These are phyloP conservation scores for Insectozyma bohioensis DNA, from an alignment of 1,139 yeast species.

Conservation along the genomic window DNA sequence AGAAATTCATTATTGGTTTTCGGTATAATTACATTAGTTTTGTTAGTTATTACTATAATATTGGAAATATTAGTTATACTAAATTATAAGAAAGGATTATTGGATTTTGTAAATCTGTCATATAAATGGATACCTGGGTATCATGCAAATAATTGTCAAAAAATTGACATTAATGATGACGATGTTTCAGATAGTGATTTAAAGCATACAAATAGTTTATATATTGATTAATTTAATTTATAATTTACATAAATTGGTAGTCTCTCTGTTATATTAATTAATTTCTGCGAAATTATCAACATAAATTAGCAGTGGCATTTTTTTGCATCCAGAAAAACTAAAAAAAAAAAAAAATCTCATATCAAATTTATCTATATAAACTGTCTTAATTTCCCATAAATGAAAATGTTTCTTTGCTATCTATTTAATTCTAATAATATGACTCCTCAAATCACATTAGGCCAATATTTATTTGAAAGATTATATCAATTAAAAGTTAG, in stretches of 20 bases:
- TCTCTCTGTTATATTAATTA: background rate
- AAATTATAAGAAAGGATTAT: constrained; percentile 44
- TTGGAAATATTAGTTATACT: constrained; percentile 34
- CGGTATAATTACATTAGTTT: constrained; percentile 45
- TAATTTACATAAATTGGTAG: constrained; percentile 1
- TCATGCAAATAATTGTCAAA: constrained; percentile 1
- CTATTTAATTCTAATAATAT: too few species aligned
- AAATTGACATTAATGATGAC: constrained; percentile 10
- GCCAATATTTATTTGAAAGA: constrained; percentile 45
- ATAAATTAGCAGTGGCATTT: too few species aligned
- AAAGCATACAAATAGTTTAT: constrained; percentile 4
- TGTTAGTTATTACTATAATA: constrained; percentile 37
- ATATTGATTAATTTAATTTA: constrained; percentile 5
- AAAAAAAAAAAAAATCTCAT: too few species aligned
- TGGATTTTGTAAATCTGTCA: constrained; percentile 27
- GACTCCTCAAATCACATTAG: constrained; percentile 41
- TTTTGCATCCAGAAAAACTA: constrained; percentile 4
- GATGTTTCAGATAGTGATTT: constrained; percentile 1
- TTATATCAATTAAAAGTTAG: constrained; percentile 39
- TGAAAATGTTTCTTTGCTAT: too few species aligned
- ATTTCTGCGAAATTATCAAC: constrained; percentile 1
- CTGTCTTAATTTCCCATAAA: too few species aligned
- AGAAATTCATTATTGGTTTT: constrained; percentile 48
- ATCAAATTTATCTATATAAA: too few species aligned
- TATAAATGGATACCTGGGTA: constrained; percentile 19